Base-by-base conservation (phyloP, 805 yeast genomes). In the Metschnikowia kunwiensis region DNA sequence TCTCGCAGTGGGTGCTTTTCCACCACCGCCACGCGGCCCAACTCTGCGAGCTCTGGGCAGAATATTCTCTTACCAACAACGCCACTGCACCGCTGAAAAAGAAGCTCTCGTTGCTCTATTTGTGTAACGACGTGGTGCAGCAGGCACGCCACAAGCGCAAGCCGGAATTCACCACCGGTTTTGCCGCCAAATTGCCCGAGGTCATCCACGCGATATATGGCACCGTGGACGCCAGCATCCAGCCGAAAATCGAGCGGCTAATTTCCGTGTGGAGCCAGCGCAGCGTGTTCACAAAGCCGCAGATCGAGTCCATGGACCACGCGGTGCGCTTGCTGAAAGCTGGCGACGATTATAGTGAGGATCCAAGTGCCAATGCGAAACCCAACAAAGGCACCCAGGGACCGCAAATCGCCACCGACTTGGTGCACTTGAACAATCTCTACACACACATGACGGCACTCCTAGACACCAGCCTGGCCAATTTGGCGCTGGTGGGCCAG, bases 91-190 rank as follows among this genome's bases (percentile, higher is more conserved):
- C 27, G 22, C 43, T 39, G 44, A 44, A 40, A 12, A 68, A 73
- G 49, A 73, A 70, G 41, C 66, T 82, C 34, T 70, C 82, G 2
- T 59, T 82, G 38, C 67, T 86, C 16, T 86, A 86, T 51, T 63
- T 86, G 10, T 81, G 83, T 34, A 86, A 86, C 56, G 96, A 86
- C 47, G 80, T 86, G 15, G 82, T 86, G 1, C 96, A 86, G 58
- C 83, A 83, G 54, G 77, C 88, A 3, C 70, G 80, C 40, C 78
- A 81, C 22, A 77, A 78, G 49, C 69, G 74, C 41, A 77, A 74
- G 50, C 61, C 63, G 4, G 85, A 77, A 31, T 80, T 82, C 46
- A 58, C 81, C 3, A 61, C 58, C 7, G 80, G 77, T 3, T 86
- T 84, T 58, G 69, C 76, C 9, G 53, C 56, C 1, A 72, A 71